phyloP scores from a whole-genome alignment of 495 filamentous ascomycete species.

The Sordaria brevicollis region DNA sequence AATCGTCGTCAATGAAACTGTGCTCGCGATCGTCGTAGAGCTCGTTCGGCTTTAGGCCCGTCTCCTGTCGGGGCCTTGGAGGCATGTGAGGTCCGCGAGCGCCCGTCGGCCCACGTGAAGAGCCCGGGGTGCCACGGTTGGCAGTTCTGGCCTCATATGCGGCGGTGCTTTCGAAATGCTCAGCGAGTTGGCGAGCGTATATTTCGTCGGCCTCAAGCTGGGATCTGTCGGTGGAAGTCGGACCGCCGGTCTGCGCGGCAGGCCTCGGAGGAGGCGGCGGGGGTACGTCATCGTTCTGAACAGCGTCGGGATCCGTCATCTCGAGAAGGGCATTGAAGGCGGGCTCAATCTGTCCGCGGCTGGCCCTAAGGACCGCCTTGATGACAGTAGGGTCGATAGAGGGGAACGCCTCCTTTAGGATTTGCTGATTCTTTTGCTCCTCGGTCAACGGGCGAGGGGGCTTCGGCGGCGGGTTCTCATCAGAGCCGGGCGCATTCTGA shows the following conservation, averaged over 20 bases:
- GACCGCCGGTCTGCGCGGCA: conserved; percentile 23
- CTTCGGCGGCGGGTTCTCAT: conserved; percentile 61
- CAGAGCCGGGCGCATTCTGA: conserved; percentile 25
- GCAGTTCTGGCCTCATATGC: conserved; percentile 41
- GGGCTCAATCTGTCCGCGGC: conserved; percentile 78
- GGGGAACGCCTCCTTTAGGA: conserved; percentile 90
- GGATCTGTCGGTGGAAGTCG: conserved; percentile 50
- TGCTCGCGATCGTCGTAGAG: conserved; percentile 52
- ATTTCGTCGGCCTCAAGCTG: conserved; percentile 87
- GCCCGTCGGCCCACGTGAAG: not conserved
- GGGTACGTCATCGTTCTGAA: conserved; percentile 44
- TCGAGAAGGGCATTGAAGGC: conserved; percentile 93
- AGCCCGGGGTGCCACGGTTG: conserved; percentile 22
- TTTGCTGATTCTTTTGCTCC: conserved; percentile 74
- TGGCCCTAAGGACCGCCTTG: conserved; percentile 79
- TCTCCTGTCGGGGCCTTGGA: conserved; percentile 34
- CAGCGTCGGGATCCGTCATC: conserved; percentile 87
- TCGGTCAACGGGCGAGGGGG: conserved; percentile 78
- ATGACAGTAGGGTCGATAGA: conserved; percentile 70
- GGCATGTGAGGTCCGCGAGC: conserved; percentile 17
- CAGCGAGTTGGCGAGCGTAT: conserved; percentile 87
- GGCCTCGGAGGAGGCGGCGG: conserved; percentile 67
- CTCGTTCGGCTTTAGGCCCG: conserved; percentile 33
- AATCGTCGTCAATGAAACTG: conserved; percentile 92
- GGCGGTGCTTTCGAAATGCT: conserved; percentile 65